phyloP scores from a whole-genome alignment of 2,329 filamentous ascomycete species.

The Thielaviopsis musarum region DNA sequence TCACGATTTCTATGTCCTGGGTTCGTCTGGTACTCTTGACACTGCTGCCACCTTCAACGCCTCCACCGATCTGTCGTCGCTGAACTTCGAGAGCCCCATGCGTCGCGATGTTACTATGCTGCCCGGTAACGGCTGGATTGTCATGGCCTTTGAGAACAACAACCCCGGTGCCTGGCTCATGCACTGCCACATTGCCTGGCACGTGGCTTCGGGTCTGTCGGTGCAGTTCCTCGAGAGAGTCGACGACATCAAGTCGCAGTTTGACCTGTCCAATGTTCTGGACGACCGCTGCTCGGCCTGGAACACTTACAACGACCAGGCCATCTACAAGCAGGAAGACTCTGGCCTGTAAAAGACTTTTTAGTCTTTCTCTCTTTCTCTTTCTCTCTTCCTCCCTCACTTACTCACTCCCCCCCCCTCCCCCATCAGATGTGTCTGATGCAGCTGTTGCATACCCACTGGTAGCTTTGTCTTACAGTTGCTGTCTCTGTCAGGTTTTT shows the following conservation, averaged over 20 bases:
- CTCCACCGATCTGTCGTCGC: conserved; percentile 19
- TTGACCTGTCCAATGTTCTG: conserved; percentile 11
- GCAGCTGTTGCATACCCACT: not conserved
- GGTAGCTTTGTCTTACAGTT: not conserved
- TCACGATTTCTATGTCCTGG: conserved; percentile 31
- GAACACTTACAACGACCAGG: conserved; percentile 11
- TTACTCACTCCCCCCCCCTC: too few relatives aligned
- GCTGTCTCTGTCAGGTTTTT: not conserved
- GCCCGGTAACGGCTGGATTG: conserved; percentile 25
- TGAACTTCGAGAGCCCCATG: conserved; percentile 31
- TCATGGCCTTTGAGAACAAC: conserved; percentile 31
- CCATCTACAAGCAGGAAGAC: conserved; percentile 13
- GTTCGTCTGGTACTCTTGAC: conserved; percentile 14
- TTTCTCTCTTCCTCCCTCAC: not conserved
- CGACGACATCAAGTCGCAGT: conserved; percentile 8
- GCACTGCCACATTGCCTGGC: conserved; percentile 42
- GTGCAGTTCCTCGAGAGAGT: conserved; percentile 28
- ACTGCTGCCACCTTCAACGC: conserved; percentile 16
- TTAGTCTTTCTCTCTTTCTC: too few relatives aligned
- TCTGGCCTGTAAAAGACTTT: conserved; percentile 11
- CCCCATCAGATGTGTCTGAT: not conserved
- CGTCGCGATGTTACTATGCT: conserved; percentile 36
- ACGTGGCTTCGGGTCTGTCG: conserved; percentile 35
- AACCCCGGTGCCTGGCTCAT: conserved; percentile 37
- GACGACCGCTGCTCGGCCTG: conserved; percentile 12